phyloP scores from a whole-genome alignment of 1,139 yeast species.

The Kodamaea alishanica region DNA sequence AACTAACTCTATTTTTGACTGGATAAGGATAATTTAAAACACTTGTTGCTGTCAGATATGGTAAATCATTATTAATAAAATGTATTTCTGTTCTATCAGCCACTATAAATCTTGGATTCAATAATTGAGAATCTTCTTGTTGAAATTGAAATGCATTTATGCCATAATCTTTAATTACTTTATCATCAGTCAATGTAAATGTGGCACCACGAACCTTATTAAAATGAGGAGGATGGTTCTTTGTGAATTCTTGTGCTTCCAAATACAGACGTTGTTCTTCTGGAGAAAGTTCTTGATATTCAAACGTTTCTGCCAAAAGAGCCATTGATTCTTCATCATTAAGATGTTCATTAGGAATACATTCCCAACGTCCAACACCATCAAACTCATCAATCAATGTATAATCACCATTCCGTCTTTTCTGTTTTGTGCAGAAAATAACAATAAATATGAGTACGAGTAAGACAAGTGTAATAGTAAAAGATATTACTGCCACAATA shows the following conservation, averaged over 20 bases:
- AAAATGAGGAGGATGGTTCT: slow-evolving; percentile 31
- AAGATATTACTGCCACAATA: too few species aligned
- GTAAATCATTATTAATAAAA: slow-evolving; percentile 42
- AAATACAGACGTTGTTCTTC: slow-evolving; percentile 41
- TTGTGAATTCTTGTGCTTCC: slow-evolving; percentile 34
- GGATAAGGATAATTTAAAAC: slow-evolving; percentile 65
- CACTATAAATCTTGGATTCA: slow-evolving; percentile 40
- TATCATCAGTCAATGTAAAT: slow-evolving; percentile 27
- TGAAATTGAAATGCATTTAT: slow-evolving; percentile 42
- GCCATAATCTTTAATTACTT: slow-evolving; percentile 36
- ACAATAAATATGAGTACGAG: too few species aligned
- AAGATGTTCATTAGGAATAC: slow-evolving; percentile 37
- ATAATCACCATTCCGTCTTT: slow-evolving; percentile 9
- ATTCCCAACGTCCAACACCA: slow-evolving; percentile 9
- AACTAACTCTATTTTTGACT: slow-evolving; percentile 46
- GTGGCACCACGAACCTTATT: slow-evolving; percentile 33
- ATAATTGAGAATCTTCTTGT: slow-evolving; percentile 27
- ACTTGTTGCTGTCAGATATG: slow-evolving; percentile 46
- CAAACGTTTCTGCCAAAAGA: slow-evolving; percentile 37
- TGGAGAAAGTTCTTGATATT: slow-evolving; percentile 37
- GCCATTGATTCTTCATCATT: slow-evolving; percentile 41
- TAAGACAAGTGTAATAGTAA: too few species aligned
- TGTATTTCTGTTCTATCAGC: slow-evolving; percentile 63
- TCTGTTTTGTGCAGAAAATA: slow-evolving; percentile 1
- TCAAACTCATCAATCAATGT: slow-evolving; percentile 7